Conservation (phyloP, 2,329 filamentous ascomycete species). For the Diaporthe vaccinii region DNA sequence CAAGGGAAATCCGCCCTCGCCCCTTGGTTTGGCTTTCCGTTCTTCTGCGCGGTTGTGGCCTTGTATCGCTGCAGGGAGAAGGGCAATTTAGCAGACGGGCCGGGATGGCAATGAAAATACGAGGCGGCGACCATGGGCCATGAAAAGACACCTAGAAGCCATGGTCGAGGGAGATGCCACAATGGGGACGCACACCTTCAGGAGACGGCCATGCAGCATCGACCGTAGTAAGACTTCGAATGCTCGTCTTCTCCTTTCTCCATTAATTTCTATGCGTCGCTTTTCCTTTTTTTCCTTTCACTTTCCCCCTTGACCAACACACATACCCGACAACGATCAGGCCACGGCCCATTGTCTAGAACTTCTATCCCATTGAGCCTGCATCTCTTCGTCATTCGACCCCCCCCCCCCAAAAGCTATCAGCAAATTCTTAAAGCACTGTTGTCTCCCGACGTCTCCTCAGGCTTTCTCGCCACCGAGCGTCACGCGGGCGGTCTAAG, state of each 20-base stretch:
- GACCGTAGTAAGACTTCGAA: not conserved
- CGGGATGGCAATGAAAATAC: not conserved
- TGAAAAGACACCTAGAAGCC: not conserved
- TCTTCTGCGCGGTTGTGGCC: too few species aligned
- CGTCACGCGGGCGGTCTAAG: conserved; percentile 35
- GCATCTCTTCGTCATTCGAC: not conserved
- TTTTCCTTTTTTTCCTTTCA: not conserved
- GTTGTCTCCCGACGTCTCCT: not conserved
- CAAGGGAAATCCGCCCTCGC: too few species aligned
- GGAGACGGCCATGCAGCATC: not conserved
- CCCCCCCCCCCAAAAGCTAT: not conserved
- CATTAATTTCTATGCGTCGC: not conserved
- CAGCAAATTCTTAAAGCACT: not conserved
- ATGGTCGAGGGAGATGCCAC: too few species aligned
- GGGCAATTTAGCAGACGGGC: not conserved
- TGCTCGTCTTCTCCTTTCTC: not conserved
- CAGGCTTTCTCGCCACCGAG: not conserved
- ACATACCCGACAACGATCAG: not conserved
- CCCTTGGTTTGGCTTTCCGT: too few species aligned
- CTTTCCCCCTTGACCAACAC: not conserved
- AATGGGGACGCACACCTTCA: not conserved
- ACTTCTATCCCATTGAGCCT: not conserved
- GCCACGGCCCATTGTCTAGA: not conserved
- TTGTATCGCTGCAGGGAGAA: too few species aligned
- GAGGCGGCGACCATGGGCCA: not conserved